Evolutionary conservation across 116 monocot species (phyloP).

Genomic region (Zostera marina): DNA sequence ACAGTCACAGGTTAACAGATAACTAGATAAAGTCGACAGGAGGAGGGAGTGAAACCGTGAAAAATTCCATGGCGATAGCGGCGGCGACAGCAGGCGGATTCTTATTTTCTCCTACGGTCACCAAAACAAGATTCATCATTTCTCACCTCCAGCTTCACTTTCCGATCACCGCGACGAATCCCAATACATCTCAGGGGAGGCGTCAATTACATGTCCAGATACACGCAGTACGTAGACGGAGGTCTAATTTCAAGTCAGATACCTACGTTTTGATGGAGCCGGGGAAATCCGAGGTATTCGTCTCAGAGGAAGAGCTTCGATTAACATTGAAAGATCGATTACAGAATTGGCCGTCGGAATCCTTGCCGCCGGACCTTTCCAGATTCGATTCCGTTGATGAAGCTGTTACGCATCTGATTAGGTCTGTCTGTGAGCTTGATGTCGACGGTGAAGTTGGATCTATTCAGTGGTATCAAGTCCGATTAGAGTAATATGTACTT

Average conservation of each 20-base stretch:
- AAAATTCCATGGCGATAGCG: too few species aligned
- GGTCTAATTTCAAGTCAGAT: constrained; percentile 55
- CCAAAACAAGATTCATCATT: too few species aligned
- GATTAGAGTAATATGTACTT: constrained; percentile 25
- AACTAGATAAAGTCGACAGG: too few species aligned
- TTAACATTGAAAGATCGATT: constrained; percentile 45
- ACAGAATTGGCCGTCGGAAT: constrained; percentile 55
- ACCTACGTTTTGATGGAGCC: constrained; percentile 86
- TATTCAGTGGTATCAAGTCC: constrained; percentile 76
- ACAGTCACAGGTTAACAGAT: too few species aligned
- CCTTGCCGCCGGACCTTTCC: constrained; percentile 58
- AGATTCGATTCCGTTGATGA: constrained; percentile 53
- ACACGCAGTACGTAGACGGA: constrained; percentile 46
- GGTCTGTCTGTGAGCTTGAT: constrained; percentile 80
- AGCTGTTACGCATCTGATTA: constrained; percentile 60
- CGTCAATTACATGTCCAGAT: constrained; percentile 14
- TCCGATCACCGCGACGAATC: too few species aligned
- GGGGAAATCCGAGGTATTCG: constrained; percentile 56
- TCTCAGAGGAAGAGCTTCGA: constrained; percentile 56
- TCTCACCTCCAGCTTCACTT: too few species aligned
- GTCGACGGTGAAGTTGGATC: constrained; percentile 73
- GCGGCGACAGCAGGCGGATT: too few species aligned
- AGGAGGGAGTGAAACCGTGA: too few species aligned
- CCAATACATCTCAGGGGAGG: too few species aligned
- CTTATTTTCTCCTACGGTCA: too few species aligned